Evolutionary conservation across 768 basidiomycete species (phyloP), one percentile per base, ranked within the genome.

Genomic region (Hydnomerulius pinastri): DNA sequence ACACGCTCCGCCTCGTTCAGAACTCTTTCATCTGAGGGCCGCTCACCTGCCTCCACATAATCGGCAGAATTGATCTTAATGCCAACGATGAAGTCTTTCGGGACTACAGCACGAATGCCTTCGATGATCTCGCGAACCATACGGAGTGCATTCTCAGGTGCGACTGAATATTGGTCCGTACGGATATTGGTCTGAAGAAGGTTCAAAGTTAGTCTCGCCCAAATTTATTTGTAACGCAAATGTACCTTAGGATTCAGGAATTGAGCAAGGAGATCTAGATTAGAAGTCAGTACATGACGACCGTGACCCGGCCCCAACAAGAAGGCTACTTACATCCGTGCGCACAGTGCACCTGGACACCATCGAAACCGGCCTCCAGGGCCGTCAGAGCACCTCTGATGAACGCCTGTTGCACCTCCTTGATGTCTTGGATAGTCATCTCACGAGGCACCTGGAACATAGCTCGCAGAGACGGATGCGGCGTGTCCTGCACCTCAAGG

Each of bases 51-150:
- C 28, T 71, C 64, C 9, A 79, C 71, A 56, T 90, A 93, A 63
- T 94, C 92, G 1, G 82, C 82, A 3, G 86, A 81, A 59, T 89
- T 95, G 18, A 95, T 69, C 62, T 95, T 95, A 57, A 95, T 69
- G 9, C 88, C 87, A 10, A 95, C 45, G 12, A 85, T 70, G 61
- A 94, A 94, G n/a, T 77, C 63, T 3, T 65, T 53, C 0, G 86
- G 79, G 20, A 79, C 77, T 2, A 68, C 65, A 10, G 64, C 65
- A 27, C 89, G 82, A 39, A 92, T 87, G 3, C 66, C 71, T 4
- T 64, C 51, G 1, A 85, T 70, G 36, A 91, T 81, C 20, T 76
- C 74, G 28, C 69, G 73, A 17, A 94, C 63, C 21, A 93, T 66
- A 30, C 73, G 72, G n/a, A 92, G 71, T 1, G 75, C 72, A 51